These are phyloP conservation scores for Pecoramyces ruminantium DNA, from an alignment of 192 early-diverging fungal species.

Conservation along the genomic window DNA sequence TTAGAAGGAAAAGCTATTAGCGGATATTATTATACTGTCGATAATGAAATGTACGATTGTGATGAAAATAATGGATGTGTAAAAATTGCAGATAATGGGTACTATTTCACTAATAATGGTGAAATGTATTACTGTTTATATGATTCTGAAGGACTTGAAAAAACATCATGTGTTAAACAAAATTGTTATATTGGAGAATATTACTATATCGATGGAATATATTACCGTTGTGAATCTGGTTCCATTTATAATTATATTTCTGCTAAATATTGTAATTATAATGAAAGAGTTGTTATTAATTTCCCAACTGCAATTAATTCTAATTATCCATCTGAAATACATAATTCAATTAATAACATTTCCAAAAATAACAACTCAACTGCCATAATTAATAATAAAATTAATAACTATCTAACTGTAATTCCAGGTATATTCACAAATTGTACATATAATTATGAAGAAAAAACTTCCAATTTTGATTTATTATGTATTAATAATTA, in stretches of 20 bases:
- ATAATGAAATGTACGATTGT: neutral
- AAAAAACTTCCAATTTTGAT: neutral
- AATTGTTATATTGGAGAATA: neutral
- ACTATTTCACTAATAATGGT: neutral
- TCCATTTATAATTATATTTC: neutral
- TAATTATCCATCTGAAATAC: neutral
- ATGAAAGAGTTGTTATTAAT: neutral
- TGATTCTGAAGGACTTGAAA: neutral
- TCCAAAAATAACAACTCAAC: neutral
- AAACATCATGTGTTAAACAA: neutral
- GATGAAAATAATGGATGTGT: neutral
- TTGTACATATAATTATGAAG: neutral
- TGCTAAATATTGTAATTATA: neutral
- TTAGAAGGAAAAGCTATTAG: too few species aligned
- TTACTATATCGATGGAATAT: neutral
- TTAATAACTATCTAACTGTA: neutral
- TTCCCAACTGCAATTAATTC: neutral
- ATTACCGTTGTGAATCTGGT: neutral
- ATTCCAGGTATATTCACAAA: neutral
- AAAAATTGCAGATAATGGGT: neutral
- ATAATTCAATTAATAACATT: neutral
- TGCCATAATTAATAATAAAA: neutral
- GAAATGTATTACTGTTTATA: neutral
- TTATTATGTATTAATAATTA: neutral
- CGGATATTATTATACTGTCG: too few species aligned